A percentile compares a stretch with the other conserved stretches of the same genome.
phyloP scores from a whole-genome alignment of 2,329 filamentous ascomycete species.

The Cladophialophora immunda region DNA sequence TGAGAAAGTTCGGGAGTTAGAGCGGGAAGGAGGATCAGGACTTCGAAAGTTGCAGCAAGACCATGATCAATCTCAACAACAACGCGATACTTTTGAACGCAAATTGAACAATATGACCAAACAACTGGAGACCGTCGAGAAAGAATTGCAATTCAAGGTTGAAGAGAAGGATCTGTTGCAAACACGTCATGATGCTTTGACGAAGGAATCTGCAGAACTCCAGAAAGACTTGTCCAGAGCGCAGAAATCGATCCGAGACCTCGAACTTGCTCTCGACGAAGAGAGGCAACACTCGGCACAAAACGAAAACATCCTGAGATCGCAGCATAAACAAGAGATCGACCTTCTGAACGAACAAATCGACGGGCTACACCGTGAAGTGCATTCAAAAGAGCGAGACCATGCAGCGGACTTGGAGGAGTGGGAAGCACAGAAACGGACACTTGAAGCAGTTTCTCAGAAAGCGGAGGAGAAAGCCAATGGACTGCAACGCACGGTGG shows the following conservation, averaged over 20 bases:
- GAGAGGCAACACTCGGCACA: constrained; percentile 67
- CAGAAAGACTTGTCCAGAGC: constrained; percentile 68
- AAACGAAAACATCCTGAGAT: constrained; percentile 67
- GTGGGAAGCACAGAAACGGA: constrained; percentile 73
- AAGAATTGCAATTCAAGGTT: constrained; percentile 66
- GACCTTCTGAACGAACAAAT: constrained; percentile 65
- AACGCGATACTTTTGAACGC: constrained; percentile 56
- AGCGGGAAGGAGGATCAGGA: constrained; percentile 50
- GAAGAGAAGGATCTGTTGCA: constrained; percentile 75
- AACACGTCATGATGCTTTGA: constrained; percentile 72
- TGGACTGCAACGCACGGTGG: constrained; percentile 74
- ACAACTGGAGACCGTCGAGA: constrained; percentile 63
- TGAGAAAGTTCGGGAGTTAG: constrained; percentile 53
- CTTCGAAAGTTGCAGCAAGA: constrained; percentile 53
- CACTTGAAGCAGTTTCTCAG: constrained; percentile 71
- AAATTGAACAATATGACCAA: constrained; percentile 52
- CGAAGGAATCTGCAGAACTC: constrained; percentile 71
- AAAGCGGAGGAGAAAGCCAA: constrained; percentile 73
- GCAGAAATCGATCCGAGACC: constrained; percentile 54
- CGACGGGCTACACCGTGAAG: constrained; percentile 68
- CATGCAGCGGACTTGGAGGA: constrained; percentile 76
- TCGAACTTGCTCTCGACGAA: constrained; percentile 59
- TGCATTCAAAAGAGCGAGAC: constrained; percentile 74
- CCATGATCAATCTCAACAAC: constrained; percentile 52
- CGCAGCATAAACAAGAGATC: constrained; percentile 64